Evolutionary conservation across 2,329 filamentous ascomycete genomes (phyloP).

Genomic region (Cytospora piceae): DNA sequence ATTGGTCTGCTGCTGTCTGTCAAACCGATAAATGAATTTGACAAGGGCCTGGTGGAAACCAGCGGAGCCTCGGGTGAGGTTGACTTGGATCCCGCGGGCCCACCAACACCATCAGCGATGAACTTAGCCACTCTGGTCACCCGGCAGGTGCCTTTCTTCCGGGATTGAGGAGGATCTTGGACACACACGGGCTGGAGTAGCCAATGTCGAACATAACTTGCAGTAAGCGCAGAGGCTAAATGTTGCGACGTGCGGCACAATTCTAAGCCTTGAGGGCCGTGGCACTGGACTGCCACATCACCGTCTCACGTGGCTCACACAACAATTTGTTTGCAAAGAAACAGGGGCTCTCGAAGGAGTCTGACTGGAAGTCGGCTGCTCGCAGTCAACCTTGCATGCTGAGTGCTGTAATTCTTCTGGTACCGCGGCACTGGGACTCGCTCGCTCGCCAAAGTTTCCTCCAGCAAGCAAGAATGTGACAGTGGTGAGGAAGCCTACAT

Average conservation of each 20-base stretch:
- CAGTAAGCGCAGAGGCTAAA: background rate
- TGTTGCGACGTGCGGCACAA: background rate
- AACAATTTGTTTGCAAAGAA: background rate
- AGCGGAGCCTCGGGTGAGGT: slow-evolving; percentile 13
- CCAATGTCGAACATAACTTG: background rate
- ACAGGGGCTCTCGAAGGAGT: background rate
- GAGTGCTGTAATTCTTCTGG: slow-evolving; percentile 15
- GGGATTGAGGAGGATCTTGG: background rate
- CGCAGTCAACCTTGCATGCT: slow-evolving; percentile 20
- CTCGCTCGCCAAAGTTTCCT: slow-evolving; percentile 11
- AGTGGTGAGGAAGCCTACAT: background rate
- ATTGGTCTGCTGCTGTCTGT: background rate
- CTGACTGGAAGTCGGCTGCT: slow-evolving; percentile 4
- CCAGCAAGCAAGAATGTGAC: slow-evolving; percentile 5
- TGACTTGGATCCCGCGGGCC: slow-evolving; percentile 18
- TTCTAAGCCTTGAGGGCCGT: background rate
- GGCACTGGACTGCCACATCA: background rate
- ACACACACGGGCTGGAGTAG: background rate
- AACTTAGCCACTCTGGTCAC: background rate
- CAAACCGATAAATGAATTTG: background rate
- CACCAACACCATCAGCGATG: slow-evolving; percentile 5
- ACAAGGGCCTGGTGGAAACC: slow-evolving; percentile 12
- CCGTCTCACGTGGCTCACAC: background rate
- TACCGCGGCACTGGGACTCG: slow-evolving; percentile 19
- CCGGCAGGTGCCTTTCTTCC: background rate